Base-by-base conservation (phyloP, 1,139 yeast genomes). In the Nakaseomyces bracarensis region DNA sequence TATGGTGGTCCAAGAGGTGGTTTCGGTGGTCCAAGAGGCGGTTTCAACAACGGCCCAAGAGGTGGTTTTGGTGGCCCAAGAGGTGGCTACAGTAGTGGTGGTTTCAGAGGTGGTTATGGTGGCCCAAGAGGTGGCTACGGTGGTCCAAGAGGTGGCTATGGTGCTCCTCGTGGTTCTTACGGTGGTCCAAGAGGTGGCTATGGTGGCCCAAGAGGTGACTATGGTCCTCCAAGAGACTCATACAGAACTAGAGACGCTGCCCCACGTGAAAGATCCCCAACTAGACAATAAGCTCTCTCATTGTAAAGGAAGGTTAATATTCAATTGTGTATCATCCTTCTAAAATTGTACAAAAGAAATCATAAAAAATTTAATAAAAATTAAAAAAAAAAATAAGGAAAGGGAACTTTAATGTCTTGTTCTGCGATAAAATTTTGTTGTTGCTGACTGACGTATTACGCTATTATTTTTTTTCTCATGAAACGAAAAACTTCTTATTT, bases 211-310 rank as follows among this genome's bases (percentile, higher is more conserved):
- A 53, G 63, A 46, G 61, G 57, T 39, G 56, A 49, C 34, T 54
- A 54, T 43, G 54, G 58, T 46, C 54, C 55, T 39, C 63, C 54
- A 48, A 57, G 64, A 49, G 63, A 57, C 40, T 56, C 58, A 16
- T 57, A 60, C 50, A 55, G 62, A 53, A 54, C 60, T 26, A 57
- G 63, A 61, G 72, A 68, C 51, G 69, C 70, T 44, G 66, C 35
- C 9, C 35, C 65, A 49, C 73, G 79, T 65, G 79, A 75, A 58
- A 74, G 80, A 69, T 73, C 78, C 44, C 79, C 78, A 63, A 68
- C 74, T 47, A 72, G 78, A 68, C 70, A 70, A 55, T 35, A 35
- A 35, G 5, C n/a, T 13, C 19, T 16, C n/a, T 19, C 6, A 27
- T 13, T n/a, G 14, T 8, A 27, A 13, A 10, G 18, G 20, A 13